phyloP scores from a whole-genome alignment of 2,329 filamentous ascomycete species.

The Hypoxylon sp. region DNA sequence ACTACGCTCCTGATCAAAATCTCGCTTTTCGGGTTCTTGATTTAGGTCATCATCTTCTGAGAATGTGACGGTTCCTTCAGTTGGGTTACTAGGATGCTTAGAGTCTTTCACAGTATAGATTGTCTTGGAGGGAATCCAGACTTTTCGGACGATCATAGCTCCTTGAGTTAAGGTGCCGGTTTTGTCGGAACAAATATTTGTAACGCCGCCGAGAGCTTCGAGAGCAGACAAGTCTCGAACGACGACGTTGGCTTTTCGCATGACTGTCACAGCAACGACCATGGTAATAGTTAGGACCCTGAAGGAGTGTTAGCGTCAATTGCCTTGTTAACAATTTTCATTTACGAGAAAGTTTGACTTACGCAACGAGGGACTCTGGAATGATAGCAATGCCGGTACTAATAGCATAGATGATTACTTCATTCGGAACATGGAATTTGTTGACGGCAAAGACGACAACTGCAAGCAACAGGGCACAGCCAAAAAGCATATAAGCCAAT shows the following conservation, averaged over 20 bases:
- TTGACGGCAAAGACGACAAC: constrained; percentile 73
- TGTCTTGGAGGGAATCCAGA: constrained; percentile 72
- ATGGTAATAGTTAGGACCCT: constrained; percentile 79
- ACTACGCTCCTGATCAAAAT: constrained; percentile 73
- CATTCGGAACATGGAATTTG: constrained; percentile 65
- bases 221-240: constrained; percentile 76
- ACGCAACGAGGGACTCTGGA: constrained; percentile 75
- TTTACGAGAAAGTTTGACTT: constrained; percentile 47
- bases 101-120: constrained; percentile 74
- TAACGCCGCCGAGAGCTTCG: constrained; percentile 79
- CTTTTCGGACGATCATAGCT: constrained; percentile 78
- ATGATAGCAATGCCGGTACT: constrained; percentile 74
- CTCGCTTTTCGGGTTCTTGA: constrained; percentile 62
- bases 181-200: constrained; percentile 81
- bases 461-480: constrained; percentile 73
- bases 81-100: constrained; percentile 73
- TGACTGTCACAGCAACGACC: constrained; percentile 74
- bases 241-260: constrained; percentile 76
- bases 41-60: constrained; percentile 57
- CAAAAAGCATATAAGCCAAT: constrained; percentile 82
- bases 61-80: constrained; percentile 68
- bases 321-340: neutral
- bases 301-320: constrained; percentile 39
- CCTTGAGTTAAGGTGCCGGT: constrained; percentile 79
- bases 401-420: constrained; percentile 72